These are phyloP conservation scores for Penicillium odoratum DNA, from an alignment of 495 filamentous ascomycete genomes.

Conservation along the genomic window DNA sequence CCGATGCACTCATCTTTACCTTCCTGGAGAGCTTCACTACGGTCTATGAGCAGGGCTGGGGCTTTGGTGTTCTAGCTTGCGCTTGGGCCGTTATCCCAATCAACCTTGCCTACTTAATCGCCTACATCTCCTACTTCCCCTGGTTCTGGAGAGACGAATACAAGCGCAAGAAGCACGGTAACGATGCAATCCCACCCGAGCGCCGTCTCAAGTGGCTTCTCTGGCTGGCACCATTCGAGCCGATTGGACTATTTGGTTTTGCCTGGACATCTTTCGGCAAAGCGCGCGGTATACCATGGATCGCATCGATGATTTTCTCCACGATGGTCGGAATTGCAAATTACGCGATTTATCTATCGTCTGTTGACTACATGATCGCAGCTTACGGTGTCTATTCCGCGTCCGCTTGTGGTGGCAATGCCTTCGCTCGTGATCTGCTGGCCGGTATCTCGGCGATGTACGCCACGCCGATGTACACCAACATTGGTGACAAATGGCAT, in stretches of 20 bases:
- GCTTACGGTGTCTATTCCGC: slow-evolving; percentile 74
- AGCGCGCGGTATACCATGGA: slow-evolving; percentile 53
- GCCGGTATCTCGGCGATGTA: slow-evolving; percentile 48
- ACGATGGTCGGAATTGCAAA: slow-evolving; percentile 63
- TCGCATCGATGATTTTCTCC: slow-evolving; percentile 59
- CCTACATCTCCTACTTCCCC: slow-evolving; percentile 65
- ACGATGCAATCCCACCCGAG: slow-evolving; percentile 27
- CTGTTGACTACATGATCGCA: slow-evolving; percentile 78
- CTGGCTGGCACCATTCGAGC: slow-evolving; percentile 59
- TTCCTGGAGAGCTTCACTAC: slow-evolving; percentile 66
- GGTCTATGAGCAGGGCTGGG: slow-evolving; percentile 63
- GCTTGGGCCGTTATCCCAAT: slow-evolving; percentile 61
- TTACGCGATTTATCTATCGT: slow-evolving; percentile 70
- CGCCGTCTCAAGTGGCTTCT: slow-evolving; percentile 47
- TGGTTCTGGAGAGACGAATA: slow-evolving; percentile 52
- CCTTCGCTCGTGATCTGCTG: slow-evolving; percentile 47
- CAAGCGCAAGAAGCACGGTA: slow-evolving; percentile 38
- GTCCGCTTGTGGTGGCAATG: slow-evolving; percentile 72
- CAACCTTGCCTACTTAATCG: slow-evolving; percentile 62
- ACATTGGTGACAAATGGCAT: slow-evolving; percentile 39
- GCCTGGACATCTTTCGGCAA: slow-evolving; percentile 62
- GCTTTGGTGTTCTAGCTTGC: slow-evolving; percentile 53
- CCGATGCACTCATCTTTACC: slow-evolving; percentile 77
- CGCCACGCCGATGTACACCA: slow-evolving; percentile 40
- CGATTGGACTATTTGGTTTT: slow-evolving; percentile 67